Conservation (phyloP, 2,329 filamentous ascomycete genomes). For the Hymenoscyphus repandus region DNA sequence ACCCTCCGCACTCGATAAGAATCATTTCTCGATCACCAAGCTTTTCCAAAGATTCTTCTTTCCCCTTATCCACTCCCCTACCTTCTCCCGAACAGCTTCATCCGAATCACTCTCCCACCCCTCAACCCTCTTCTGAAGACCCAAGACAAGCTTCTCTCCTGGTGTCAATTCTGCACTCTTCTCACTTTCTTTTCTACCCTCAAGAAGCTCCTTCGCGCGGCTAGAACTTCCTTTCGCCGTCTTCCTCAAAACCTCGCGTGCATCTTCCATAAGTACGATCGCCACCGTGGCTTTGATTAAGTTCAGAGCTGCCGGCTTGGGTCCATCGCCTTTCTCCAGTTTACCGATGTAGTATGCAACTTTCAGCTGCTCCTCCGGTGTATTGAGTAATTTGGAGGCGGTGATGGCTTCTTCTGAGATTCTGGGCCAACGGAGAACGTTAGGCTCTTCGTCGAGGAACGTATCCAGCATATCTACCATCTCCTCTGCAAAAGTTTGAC, state of each 20-base stretch:
- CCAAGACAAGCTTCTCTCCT: not conserved
- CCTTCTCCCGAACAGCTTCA: constrained; percentile 11
- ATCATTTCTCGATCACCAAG: too few species aligned
- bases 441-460: constrained; percentile 2
- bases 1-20: too few species aligned
- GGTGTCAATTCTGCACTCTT: not conserved
- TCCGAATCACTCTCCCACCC: constrained; percentile 10
- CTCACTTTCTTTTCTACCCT: not conserved
- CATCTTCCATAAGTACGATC: constrained; percentile 3
- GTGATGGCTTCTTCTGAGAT: constrained; percentile 7
- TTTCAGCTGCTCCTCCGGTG: constrained; percentile 5
- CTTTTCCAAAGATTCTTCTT: too few species aligned
- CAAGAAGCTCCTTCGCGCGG: not conserved
- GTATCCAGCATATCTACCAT: constrained; percentile 2
- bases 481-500: constrained; percentile 5
- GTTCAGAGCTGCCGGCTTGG: too few species aligned
- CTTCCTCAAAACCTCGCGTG: not conserved
- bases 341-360: constrained; percentile 9
- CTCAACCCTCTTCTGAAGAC: constrained; percentile 3
- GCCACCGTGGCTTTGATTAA: too few species aligned
- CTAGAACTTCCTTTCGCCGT: not conserved
- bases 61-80: constrained; percentile 7
- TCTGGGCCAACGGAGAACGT: constrained; percentile 9
- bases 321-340: not conserved
- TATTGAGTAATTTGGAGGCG: constrained; percentile 5